Evolutionary conservation across 1,284 basidiomycete species (phyloP).

Genomic region (Ustilago crameri): DNA sequence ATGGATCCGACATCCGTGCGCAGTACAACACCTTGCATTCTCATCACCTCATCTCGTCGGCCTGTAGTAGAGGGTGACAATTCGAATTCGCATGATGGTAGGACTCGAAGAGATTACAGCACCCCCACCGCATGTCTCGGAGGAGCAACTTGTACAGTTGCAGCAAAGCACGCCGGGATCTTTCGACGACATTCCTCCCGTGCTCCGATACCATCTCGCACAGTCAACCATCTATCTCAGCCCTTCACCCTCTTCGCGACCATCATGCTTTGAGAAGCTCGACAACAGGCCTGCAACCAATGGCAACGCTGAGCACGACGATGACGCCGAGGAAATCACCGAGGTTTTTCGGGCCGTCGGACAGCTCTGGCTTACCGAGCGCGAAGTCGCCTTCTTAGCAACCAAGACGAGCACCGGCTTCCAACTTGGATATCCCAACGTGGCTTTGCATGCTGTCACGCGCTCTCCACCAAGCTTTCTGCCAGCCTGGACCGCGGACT

Average conservation of each 20-base stretch:
- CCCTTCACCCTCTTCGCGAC: conserved; percentile 34
- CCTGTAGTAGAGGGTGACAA: background rate
- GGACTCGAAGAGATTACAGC: conserved; percentile 26
- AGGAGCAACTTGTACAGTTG: conserved; percentile 18
- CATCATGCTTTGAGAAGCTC: conserved; percentile 26
- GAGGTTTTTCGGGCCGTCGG: conserved; percentile 33
- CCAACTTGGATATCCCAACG: conserved; percentile 51
- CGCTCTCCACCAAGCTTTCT: conserved; percentile 55
- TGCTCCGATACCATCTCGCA: conserved; percentile 30
- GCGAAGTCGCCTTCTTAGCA: conserved; percentile 53
- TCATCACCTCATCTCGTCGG: background rate
- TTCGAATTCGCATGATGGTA: background rate
- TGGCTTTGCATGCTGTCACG: conserved; percentile 64
- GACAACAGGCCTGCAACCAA: background rate
- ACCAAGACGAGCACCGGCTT: conserved; percentile 42
- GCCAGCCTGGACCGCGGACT: background rate
- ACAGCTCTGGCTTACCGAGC: conserved; percentile 54
- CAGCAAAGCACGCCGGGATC: conserved; percentile 52
- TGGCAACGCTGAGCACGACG: conserved; percentile 1
- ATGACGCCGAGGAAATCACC: conserved; percentile 7
- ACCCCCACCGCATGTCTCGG: conserved; percentile 25
- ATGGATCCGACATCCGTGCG: conserved; percentile 4
- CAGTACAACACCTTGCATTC: background rate
- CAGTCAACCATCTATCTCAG: conserved; percentile 36
- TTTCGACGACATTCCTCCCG: conserved; percentile 32